Evolutionary conservation across 2,329 filamentous ascomycete species (phyloP).

Genomic region (Fusarium sp.): DNA sequence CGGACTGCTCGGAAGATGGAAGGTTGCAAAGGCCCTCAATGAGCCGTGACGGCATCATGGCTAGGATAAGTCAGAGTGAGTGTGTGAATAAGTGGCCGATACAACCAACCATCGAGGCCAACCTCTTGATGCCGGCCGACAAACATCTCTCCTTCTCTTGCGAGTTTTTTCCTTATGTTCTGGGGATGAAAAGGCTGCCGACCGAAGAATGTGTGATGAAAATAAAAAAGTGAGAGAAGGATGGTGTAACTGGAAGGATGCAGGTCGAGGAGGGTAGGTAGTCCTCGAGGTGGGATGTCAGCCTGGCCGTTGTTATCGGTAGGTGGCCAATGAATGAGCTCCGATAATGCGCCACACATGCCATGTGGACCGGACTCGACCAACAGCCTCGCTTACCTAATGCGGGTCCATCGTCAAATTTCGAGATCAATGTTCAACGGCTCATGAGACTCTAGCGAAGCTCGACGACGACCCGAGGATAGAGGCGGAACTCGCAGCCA

Average conservation of each 20-base stretch:
- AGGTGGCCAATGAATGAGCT: constrained; percentile 16
- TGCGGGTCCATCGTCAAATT: constrained; percentile 41
- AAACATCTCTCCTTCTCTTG: neutral
- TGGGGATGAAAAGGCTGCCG: neutral
- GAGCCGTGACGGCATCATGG: constrained; percentile 39
- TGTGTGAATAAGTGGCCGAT: neutral
- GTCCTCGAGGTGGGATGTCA: constrained; percentile 33
- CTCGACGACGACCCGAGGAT: constrained; percentile 31
- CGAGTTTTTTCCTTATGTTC: neutral
- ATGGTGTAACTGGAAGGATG: constrained; percentile 23
- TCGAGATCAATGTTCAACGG: constrained; percentile 36
- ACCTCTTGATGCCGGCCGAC: constrained; percentile 17
- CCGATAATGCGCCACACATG: constrained; percentile 27
- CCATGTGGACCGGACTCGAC: neutral
- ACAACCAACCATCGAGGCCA: constrained; percentile 42
- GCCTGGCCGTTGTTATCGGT: constrained; percentile 35
- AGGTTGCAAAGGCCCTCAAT: constrained; percentile 38
- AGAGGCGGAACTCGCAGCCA: constrained; percentile 33
- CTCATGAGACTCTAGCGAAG: constrained; percentile 29
- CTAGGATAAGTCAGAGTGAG: constrained; percentile 25
- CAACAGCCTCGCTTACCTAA: constrained; percentile 49
- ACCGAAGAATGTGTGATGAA: neutral
- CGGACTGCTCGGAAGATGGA: constrained; percentile 22
- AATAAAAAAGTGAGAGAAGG: constrained; percentile 3
- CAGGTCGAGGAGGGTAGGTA: constrained; percentile 26